These are phyloP conservation scores for Aspergillus nidulans DNA, from an alignment of 495 filamentous ascomycete genomes.

Conservation along the genomic window DNA sequence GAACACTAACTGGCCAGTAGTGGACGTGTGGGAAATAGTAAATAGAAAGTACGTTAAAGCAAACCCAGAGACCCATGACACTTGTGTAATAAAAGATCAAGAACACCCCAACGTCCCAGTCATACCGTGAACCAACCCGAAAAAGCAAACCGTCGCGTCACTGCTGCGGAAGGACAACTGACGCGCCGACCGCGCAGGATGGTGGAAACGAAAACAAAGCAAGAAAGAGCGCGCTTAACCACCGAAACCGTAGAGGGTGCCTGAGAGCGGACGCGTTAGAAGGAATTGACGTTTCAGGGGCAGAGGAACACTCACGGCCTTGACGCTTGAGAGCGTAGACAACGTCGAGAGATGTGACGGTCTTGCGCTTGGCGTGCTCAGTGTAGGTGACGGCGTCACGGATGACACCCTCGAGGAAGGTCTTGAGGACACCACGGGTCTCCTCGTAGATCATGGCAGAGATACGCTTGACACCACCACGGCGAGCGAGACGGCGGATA, in stretches of 20 bases:
- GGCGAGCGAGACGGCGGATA: conserved; percentile 98
- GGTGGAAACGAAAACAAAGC: conserved; percentile 26
- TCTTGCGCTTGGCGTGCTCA: conserved; percentile 98
- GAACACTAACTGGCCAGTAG: conserved; percentile 43
- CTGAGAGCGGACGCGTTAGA: conserved; percentile 28
- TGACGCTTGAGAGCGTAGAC: conserved; percentile 97
- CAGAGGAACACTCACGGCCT: conserved; percentile 60
- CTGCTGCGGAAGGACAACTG: conserved; percentile 29
- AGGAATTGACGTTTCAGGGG: conserved; percentile 14
- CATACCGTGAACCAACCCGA: conserved; percentile 47
- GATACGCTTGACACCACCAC: conserved; percentile 99
- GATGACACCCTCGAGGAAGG: conserved; percentile 99
- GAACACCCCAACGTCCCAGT: conserved; percentile 52
- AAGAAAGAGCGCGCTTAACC: conserved; percentile 64
- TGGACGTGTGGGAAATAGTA: conserved; percentile 38
- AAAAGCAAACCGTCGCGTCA: conserved; percentile 38
- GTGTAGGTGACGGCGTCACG: conserved; percentile 99
- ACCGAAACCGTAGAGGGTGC: conserved; percentile 98
- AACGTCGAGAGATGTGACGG: conserved; percentile 93
- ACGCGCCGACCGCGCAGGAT: conserved; percentile 37
- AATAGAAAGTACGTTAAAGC: conserved; percentile 36
- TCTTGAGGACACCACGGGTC: conserved; percentile 99
- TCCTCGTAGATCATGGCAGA: conserved; percentile 98
- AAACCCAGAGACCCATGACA: conserved; percentile 51
- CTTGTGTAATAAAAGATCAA: conserved; percentile 42